A percentile compares a stretch with the other conserved stretches of the same genome.
Evolutionary conservation across 148 eudicot species (phyloP).

Genomic region (Fagopyrum tataricum): DNA sequence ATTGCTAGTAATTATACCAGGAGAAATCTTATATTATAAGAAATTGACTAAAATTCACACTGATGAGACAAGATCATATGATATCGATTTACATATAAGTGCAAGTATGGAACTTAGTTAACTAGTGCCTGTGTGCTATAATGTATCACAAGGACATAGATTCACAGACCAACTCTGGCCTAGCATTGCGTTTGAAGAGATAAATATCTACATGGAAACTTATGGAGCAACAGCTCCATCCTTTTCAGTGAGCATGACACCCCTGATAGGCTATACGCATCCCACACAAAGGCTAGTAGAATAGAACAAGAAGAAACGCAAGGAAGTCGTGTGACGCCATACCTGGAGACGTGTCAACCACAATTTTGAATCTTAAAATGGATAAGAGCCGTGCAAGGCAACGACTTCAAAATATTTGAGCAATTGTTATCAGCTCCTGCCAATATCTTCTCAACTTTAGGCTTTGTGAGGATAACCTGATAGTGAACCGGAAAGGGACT

Average conservation of each 20-base stretch:
- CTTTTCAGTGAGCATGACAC: constrained; percentile 8
- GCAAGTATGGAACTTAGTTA: neutral
- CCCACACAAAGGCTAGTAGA: neutral
- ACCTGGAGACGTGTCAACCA: constrained; percentile 1
- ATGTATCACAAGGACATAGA: constrained; percentile 1
- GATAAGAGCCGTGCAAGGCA: constrained; percentile 7
- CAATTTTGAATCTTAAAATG: neutral
- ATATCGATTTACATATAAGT: constrained; percentile 13
- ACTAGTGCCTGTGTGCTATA: constrained; percentile 5
- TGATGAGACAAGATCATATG: neutral
- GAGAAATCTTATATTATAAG: neutral
- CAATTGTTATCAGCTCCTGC: neutral
- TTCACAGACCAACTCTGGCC: constrained; percentile 6
- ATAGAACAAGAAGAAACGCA: neutral
- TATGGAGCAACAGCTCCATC: constrained; percentile 4
- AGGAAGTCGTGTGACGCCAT: neutral
- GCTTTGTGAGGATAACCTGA: too few species aligned
- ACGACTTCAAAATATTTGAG: neutral
- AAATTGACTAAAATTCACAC: neutral
- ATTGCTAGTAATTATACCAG: neutral
- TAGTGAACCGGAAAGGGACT: too few species aligned
- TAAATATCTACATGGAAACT: constrained; percentile 3
- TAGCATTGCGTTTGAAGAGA: constrained; percentile 8
- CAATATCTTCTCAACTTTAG: too few species aligned
- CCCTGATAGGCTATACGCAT: neutral